These are phyloP conservation scores for Rhodotorula sp. DNA, from an alignment of 1,284 basidiomycete genomes.

Conservation along the genomic window DNA sequence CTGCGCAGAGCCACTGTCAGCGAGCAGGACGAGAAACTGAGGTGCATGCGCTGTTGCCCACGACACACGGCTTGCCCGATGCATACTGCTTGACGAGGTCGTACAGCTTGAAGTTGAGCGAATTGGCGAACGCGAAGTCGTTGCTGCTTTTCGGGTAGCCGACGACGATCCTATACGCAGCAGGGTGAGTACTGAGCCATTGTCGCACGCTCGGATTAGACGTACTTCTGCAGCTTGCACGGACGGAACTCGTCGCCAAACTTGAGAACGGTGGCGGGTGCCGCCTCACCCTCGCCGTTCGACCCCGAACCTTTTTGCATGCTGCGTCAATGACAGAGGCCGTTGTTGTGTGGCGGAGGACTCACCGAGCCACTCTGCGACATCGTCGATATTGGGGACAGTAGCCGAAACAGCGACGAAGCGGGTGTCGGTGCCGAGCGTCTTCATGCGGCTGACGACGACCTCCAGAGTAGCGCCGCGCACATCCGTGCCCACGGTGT, in stretches of 20 bases:
- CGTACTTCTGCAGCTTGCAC: constrained; percentile 72
- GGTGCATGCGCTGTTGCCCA: too few relatives aligned
- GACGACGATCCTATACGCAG: constrained; percentile 45
- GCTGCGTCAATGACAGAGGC: too few relatives aligned
- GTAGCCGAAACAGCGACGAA: constrained; percentile 84
- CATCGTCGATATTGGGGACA: constrained; percentile 86
- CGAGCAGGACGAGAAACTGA: too few relatives aligned
- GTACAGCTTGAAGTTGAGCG: constrained; percentile 74
- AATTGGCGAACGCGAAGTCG: constrained; percentile 74
- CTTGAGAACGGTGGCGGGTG: constrained; percentile 69
- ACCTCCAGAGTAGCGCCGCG: constrained; percentile 91
- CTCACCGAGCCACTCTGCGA: constrained; percentile 80
- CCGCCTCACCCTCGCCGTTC: constrained; percentile 5
- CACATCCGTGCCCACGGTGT: constrained; percentile 77
- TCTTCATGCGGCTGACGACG: constrained; percentile 87
- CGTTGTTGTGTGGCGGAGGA: too few relatives aligned
- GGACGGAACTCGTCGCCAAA: constrained; percentile 90
- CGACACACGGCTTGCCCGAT: constrained; percentile 63
- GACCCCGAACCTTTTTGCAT: background rate
- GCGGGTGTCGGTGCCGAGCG: constrained; percentile 56
- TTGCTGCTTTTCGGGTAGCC: constrained; percentile 60
- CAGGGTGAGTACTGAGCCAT: background rate
- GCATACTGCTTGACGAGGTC: constrained; percentile 68
- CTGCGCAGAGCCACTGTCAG: constrained; percentile 1
- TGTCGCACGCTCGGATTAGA: constrained; percentile 52